Evolutionary conservation across 345 rosid genomes (phyloP).

Genomic region (Erysimum cheiranthoides): DNA sequence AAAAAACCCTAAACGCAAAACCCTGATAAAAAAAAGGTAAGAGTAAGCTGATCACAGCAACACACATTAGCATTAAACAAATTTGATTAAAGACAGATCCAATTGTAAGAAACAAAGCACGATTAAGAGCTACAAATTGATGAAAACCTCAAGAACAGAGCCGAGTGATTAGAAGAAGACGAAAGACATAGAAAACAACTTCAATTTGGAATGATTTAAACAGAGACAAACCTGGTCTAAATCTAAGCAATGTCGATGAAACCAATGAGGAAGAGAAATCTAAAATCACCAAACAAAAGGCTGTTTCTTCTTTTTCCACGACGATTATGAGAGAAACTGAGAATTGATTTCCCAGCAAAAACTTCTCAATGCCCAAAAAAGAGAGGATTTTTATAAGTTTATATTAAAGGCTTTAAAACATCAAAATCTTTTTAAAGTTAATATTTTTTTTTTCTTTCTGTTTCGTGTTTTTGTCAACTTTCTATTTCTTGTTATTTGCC

Average conservation of each 20-base stretch:
- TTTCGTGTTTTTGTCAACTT: background rate
- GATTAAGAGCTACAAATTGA: background rate
- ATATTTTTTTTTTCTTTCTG: background rate
- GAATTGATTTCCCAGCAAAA: constrained; percentile 6
- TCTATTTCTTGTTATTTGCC: background rate
- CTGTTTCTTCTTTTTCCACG: background rate
- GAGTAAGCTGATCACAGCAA: constrained; percentile 12
- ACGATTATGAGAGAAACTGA: background rate
- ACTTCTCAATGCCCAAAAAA: background rate
- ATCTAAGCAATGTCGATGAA: constrained; percentile 5
- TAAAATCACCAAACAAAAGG: background rate
- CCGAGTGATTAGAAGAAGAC: background rate
- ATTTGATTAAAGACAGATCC: background rate
- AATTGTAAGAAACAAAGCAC: background rate
- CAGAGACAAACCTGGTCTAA: constrained; percentile 25
- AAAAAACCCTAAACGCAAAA: background rate
- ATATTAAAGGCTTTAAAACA: background rate
- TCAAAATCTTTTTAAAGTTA: background rate
- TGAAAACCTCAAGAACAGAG: background rate
- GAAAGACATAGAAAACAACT: constrained; percentile 9
- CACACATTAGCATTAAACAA: background rate
- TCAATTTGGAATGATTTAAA: background rate
- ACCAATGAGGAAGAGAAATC: background rate
- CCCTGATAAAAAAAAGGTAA: background rate
- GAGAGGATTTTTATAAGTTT: constrained; percentile 3